Evolutionary conservation across 148 eudicot species (phyloP).

Genomic region (Pharnaceum exiguum): DNA sequence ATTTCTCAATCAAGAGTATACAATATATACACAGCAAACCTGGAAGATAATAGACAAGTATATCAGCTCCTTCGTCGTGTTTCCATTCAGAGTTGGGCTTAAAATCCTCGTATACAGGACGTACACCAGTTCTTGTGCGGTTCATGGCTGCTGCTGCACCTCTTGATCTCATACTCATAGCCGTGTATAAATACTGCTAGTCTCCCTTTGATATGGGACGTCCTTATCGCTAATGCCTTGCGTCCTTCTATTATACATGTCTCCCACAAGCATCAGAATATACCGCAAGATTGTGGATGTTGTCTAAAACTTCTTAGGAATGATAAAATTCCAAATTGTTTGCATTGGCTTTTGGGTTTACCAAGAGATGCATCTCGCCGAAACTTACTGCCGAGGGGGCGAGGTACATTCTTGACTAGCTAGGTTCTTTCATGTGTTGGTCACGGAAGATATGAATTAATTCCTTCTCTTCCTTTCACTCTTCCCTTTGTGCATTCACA

Average conservation of each 20-base stretch:
- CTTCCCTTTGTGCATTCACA: no score
- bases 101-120: constrained; percentile 47
- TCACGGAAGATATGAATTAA: not conserved
- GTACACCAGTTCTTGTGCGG: constrained; percentile 10
- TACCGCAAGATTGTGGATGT: not conserved
- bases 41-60: constrained; percentile 46
- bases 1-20: not conserved
- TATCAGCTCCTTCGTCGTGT: constrained; percentile 37
- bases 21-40: constrained; percentile 24
- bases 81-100: constrained; percentile 48
- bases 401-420: no score
- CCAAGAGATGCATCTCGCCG: no score
- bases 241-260: not conserved
- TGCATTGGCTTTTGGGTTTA: constrained; percentile 13
- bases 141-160: constrained; percentile 12
- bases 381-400: no score
- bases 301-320: constrained; percentile 6
- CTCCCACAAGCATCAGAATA: not conserved
- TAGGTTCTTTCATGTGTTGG: not conserved
- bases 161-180: constrained; percentile 35
- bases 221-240: not conserved
- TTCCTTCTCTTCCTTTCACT: not conserved
- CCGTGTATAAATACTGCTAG: constrained; percentile 12
- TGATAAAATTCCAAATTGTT: constrained; percentile 34
- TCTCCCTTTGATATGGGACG: not conserved